Percentiles rank a stretch among this genome's conserved stretches.
Evolutionary conservation across 73 alveolate species (phyloP).

Genomic region (Blepharisma japonicum): DNA sequence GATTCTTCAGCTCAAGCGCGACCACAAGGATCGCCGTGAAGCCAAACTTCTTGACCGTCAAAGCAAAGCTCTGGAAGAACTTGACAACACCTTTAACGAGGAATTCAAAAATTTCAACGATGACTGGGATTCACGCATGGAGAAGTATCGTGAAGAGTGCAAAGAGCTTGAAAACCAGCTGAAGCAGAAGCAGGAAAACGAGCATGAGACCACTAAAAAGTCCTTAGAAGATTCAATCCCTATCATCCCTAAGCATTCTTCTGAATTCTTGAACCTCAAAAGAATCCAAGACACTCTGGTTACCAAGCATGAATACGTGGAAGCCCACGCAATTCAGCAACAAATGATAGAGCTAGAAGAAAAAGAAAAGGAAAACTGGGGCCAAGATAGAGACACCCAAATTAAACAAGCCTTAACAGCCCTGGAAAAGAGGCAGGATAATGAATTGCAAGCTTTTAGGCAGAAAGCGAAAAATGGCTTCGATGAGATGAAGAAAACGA

Average conservation of each 20-base stretch:
- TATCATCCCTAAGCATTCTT: constrained; percentile 44
- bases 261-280: constrained; percentile 56
- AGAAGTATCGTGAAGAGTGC: constrained; percentile 40
- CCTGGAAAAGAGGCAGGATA: constrained; percentile 49
- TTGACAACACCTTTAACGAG: constrained; percentile 54
- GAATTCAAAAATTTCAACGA: constrained; percentile 58
- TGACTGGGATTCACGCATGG: constrained; percentile 51
- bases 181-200: constrained; percentile 49
- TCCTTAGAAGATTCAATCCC: constrained; percentile 55
- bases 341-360: constrained; percentile 51
- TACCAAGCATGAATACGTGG: constrained; percentile 45
- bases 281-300: constrained; percentile 52
- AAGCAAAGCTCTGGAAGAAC: constrained; percentile 44
- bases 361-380: constrained; percentile 40
- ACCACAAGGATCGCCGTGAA: constrained; percentile 30
- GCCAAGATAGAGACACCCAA: constrained; percentile 46
- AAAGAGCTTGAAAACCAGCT: constrained; percentile 40
- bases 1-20: constrained; percentile 42
- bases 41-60: constrained; percentile 40
- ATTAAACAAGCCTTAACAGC: constrained; percentile 40
- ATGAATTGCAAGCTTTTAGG: constrained; percentile 56
- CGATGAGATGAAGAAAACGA: constrained; percentile 49
- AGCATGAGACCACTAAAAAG: constrained; percentile 39
- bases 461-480: constrained; percentile 50
- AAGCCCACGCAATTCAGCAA: constrained; percentile 62